phyloP scores from a whole-genome alignment of 352 stramenopile species.

The Ophiocytium majus region DNA sequence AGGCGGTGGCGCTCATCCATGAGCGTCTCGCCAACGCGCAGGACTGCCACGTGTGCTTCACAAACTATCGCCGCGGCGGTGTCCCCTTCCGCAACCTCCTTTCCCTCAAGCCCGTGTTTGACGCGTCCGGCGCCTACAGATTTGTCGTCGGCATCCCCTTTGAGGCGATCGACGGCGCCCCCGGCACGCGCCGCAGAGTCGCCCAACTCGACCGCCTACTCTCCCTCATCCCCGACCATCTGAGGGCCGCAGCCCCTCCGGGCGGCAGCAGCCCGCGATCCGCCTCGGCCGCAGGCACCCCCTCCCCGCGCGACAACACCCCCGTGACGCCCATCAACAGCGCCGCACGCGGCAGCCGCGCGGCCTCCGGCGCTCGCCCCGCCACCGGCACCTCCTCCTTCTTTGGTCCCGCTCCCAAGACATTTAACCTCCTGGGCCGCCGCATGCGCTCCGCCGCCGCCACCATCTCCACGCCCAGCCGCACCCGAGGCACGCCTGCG shows the following conservation, averaged over 20 bases:
- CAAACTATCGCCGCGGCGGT: conserved; percentile 80
- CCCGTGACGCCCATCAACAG: background rate
- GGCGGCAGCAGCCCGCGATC: background rate
- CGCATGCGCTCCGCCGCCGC: too few species aligned
- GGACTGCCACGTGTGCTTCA: conserved; percentile 70
- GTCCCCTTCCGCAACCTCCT: conserved; percentile 83
- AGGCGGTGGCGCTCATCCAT: conserved; percentile 56
- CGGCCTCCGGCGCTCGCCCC: background rate
- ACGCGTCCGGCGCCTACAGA: conserved; percentile 64
- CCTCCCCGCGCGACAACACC: background rate
- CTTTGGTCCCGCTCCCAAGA: too few species aligned
- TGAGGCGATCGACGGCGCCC: conserved; percentile 50
- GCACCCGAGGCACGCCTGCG: too few species aligned
- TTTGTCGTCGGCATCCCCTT: conserved; percentile 56
- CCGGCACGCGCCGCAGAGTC: conserved; percentile 40
- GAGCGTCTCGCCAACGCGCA: conserved; percentile 43
- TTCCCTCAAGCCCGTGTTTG: conserved; percentile 72
- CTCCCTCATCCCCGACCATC: conserved; percentile 40
- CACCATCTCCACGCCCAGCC: too few species aligned
- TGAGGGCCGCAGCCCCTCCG: conserved; percentile 18
- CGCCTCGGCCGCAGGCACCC: background rate
- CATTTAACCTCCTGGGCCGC: too few species aligned
- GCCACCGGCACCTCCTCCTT: too few species aligned
- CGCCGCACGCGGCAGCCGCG: background rate
- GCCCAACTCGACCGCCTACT: conserved; percentile 57